A percentile compares a stretch with the other conserved stretches of the same genome.
These are phyloP conservation scores for Thraustochytrium sp. DNA, from an alignment of 352 stramenopile genomes.

Conservation along the genomic window DNA sequence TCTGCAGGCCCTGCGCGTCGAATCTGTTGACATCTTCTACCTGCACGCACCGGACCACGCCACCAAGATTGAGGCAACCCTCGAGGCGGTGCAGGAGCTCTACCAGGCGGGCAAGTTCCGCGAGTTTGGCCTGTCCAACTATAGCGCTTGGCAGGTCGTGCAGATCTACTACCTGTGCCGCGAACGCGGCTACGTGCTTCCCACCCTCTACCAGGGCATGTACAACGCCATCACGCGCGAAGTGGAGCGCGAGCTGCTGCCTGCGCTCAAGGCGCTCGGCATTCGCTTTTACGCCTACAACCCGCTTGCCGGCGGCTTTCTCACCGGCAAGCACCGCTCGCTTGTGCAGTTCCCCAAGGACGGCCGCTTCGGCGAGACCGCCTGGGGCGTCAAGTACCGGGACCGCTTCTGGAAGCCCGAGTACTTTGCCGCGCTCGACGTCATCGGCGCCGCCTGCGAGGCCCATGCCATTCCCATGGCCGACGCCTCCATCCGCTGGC, in stretches of 20 bases:
- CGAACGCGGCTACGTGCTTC: conserved; percentile 57
- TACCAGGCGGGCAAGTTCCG: conserved; percentile 56
- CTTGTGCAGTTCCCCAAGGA: conserved; percentile 45
- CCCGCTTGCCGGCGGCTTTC: conserved; percentile 62
- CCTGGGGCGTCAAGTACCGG: conserved; percentile 59
- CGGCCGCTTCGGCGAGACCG: conserved; percentile 65
- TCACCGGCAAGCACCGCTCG: conserved; percentile 62
- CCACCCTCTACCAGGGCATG: conserved; percentile 68
- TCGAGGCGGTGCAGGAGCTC: conserved; percentile 56
- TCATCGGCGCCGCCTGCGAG: conserved; percentile 60
- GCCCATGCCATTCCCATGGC: conserved; percentile 58
- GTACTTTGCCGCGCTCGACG: conserved; percentile 63
- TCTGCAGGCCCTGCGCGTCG: conserved; percentile 52
- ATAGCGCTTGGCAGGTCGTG: conserved; percentile 61
- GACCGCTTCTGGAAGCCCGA: conserved; percentile 63
- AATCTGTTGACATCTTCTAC: conserved; percentile 61
- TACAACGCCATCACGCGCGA: conserved; percentile 70
- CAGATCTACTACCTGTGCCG: conserved; percentile 61
- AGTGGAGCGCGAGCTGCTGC: conserved; percentile 64
- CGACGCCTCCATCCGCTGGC: conserved; percentile 63
- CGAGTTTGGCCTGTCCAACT: conserved; percentile 67
- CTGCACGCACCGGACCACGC: conserved; percentile 67
- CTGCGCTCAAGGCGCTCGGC: conserved; percentile 55
- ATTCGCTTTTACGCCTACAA: conserved; percentile 72
- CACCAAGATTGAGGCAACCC: conserved; percentile 56